Conservation (phyloP, 495 filamentous ascomycete genomes). For the Neurospora sp. region DNA sequence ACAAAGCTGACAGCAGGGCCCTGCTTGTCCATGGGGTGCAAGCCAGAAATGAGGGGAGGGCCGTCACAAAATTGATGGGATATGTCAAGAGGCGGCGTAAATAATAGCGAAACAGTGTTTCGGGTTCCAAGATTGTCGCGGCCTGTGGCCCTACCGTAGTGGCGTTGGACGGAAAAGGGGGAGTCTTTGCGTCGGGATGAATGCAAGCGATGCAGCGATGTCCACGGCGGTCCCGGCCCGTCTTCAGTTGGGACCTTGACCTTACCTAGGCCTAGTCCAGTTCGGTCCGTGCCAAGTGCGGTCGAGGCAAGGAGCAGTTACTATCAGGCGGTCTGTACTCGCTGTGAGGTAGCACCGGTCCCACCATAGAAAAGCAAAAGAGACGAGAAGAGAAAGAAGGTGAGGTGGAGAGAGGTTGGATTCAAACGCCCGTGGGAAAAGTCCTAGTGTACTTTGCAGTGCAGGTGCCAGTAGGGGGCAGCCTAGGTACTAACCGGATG, state of each 20-base stretch:
- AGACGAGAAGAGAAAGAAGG: neutral
- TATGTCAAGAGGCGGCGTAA: neutral
- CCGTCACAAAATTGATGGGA: neutral
- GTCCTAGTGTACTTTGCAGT: neutral
- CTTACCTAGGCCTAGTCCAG: neutral
- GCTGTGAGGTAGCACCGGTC: neutral
- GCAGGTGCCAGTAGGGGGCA: neutral
- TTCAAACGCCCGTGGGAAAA: neutral
- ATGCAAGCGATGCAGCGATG: neutral
- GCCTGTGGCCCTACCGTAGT: neutral
- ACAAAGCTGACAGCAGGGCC: neutral
- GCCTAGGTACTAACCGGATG: neutral
- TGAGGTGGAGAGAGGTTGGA: neutral
- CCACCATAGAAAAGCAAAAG: neutral
- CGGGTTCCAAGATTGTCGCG: neutral
- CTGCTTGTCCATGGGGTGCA: conserved; percentile 9
- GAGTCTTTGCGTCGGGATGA: neutral
- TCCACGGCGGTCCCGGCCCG: neutral
- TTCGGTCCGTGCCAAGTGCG: neutral
- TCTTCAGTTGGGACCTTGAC: neutral
- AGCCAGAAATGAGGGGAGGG: conserved; percentile 1
- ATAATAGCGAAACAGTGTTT: neutral
- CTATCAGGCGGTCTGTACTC: neutral
- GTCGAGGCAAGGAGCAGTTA: neutral
- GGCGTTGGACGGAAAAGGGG: neutral